Conservation (phyloP, 2,329 filamentous ascomycete species). For the Cercospora canescens region DNA sequence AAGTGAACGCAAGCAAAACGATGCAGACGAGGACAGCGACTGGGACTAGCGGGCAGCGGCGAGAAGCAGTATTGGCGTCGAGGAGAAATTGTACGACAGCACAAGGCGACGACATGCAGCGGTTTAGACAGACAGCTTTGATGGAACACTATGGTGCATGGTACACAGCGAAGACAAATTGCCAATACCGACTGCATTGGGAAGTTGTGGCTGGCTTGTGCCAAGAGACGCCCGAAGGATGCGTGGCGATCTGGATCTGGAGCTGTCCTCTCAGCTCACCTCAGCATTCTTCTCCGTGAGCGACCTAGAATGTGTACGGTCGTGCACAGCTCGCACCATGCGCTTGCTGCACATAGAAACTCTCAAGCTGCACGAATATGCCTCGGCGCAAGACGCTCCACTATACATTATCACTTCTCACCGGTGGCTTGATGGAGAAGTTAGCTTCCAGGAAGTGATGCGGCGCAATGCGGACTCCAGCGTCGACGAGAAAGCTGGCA, state of each 20-base stretch:
- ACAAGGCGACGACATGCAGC: neutral
- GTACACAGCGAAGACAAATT: neutral
- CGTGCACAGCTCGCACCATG: conserved; percentile 15
- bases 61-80: too few species aligned
- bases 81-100: too few species aligned
- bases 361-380: conserved; percentile 22
- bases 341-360: conserved; percentile 23
- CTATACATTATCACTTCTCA: conserved; percentile 21
- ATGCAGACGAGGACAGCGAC: conserved; percentile 56
- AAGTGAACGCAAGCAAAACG: conserved; percentile 36
- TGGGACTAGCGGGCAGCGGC: conserved; percentile 49
- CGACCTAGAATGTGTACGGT: neutral
- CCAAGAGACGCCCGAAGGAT: neutral
- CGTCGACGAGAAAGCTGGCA: neutral
- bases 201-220: neutral
- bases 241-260: neutral
- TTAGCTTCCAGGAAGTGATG: conserved; percentile 16
- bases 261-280: neutral
- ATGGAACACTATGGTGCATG: too few species aligned
- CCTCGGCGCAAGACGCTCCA: conserved; percentile 8
- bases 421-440: conserved; percentile 16
- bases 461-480: neutral
- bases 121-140: neutral
- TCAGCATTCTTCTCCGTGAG: neutral
- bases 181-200: neutral